phyloP scores from a whole-genome alignment of 495 filamentous ascomycete genomes.

The Tuber indicum region DNA sequence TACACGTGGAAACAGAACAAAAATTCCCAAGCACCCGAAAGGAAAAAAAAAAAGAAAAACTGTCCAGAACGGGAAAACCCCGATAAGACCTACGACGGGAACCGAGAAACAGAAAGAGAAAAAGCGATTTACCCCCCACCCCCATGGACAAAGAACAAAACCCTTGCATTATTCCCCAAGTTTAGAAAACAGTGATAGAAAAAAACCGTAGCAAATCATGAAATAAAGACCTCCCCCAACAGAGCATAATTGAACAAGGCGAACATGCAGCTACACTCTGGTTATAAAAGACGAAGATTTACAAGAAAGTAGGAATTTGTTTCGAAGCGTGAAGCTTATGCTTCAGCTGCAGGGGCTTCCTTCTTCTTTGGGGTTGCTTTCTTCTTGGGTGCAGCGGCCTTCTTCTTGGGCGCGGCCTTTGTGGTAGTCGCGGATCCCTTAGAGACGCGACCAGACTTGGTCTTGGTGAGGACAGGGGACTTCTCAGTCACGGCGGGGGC shows the following conservation, averaged over 20 bases:
- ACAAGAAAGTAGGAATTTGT: conserved; percentile 31
- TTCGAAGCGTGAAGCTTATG: conserved; percentile 28
- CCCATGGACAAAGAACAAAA: conserved; percentile 29
- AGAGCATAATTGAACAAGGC: conserved; percentile 23
- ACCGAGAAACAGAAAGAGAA: conserved; percentile 20
- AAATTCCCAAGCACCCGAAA: conserved; percentile 4
- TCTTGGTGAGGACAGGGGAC: conserved; percentile 69
- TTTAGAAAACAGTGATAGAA: conserved; percentile 11
- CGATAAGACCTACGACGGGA: not conserved
- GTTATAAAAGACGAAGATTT: conserved; percentile 22
- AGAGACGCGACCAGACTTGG: conserved; percentile 83
- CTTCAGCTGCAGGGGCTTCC: conserved; percentile 38
- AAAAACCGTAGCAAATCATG: conserved; percentile 27
- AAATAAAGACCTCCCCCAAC: conserved; percentile 15
- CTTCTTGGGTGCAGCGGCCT: conserved; percentile 56
- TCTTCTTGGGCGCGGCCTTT: conserved; percentile 59
- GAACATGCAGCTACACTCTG: conserved; percentile 11
- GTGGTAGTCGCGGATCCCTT: conserved; percentile 61
- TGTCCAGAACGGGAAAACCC: not conserved
- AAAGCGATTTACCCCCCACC: conserved; percentile 14
- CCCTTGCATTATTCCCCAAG: conserved; percentile 38
- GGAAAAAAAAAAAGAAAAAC: not conserved
- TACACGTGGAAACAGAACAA: not conserved
- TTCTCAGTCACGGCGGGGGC: conserved; percentile 64
- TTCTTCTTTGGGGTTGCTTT: conserved; percentile 49